phyloP scores from a whole-genome alignment of 2,329 filamentous ascomycete species.

The Aspergillus fijiensis region DNA sequence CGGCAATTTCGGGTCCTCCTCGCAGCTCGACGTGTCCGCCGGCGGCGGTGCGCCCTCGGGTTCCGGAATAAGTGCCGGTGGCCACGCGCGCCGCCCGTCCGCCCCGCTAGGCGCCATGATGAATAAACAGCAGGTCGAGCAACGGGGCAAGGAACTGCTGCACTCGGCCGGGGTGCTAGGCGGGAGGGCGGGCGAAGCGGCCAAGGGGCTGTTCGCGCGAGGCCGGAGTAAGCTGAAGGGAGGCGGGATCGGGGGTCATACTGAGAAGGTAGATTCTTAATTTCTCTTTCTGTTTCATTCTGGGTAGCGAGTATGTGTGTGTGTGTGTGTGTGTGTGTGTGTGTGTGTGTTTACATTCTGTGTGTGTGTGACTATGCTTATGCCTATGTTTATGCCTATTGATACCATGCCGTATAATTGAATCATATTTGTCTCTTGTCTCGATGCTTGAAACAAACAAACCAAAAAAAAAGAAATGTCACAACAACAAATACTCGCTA shows the following conservation, averaged over 20 bases:
- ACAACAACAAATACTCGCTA: no score
- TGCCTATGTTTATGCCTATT: constrained; percentile 11
- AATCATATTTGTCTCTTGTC: constrained; percentile 15
- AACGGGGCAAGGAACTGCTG: constrained; percentile 85
- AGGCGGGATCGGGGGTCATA: constrained; percentile 41
- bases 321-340: background rate
- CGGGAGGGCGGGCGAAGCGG: constrained; percentile 72
- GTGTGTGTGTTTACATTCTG: constrained; percentile 2
- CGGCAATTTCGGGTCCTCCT: constrained; percentile 29
- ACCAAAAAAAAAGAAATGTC: no score
- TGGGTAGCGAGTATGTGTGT: background rate
- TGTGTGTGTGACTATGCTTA: constrained; percentile 11
- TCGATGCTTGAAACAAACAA: no score
- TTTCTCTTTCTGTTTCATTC: constrained; percentile 34
- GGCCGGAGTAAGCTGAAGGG: constrained; percentile 78
- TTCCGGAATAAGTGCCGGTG: no score
- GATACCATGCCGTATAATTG: constrained; percentile 34
- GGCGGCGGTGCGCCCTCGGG: no score
- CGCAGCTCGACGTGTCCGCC: constrained; percentile 27
- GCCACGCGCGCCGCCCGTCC: constrained; percentile 37
- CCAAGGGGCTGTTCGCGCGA: constrained; percentile 88
- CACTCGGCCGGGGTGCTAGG: constrained; percentile 73
- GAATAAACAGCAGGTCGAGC: constrained; percentile 66
- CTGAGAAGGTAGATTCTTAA: constrained; percentile 85
- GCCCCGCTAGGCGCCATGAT: constrained; percentile 40